Base-by-base conservation (phyloP, 805 yeast genomes). In the Barnettozyma vustinii region DNA sequence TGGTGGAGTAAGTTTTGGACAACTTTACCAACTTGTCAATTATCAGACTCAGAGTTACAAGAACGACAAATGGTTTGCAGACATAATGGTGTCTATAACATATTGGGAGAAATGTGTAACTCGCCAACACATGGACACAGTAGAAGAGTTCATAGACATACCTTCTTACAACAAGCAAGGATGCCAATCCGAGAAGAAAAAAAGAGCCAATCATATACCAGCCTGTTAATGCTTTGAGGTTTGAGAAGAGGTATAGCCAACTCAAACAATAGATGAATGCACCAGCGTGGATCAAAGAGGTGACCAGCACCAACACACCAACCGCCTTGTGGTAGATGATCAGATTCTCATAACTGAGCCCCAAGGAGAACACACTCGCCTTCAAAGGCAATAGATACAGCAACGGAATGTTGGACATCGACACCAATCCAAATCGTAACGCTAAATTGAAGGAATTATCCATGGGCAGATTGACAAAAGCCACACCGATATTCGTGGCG, bases 361-460 rank as follows among this genome's bases (percentile, higher is more conserved):
- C 50, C 7, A 58, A 42, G 7, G 47, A 44, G 23, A 61, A 44
- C 0, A 62, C 58, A 2, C 65, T 62, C 5, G 56, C 48, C 25
- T 61, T 61, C 23, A 61, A 42, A 2, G 65, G 65, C 7, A 61
- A 45, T 16, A 61, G 42, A 47, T 60, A 60, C n/a, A 61, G 30
- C 36, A 61, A 27, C 7, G 65, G 64, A 7, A 61, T 33, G n/a
- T 61, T 61, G 10, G 60, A 53, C 1, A 56, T 57, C 2, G 63
- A 54, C 2, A 60, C 57, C 16, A 59, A 50, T 0, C 65, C 65
- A 15, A 62, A 48, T 13, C 65, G 42, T 1, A 60, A 33, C 8
- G 60, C 56, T n/a, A 59, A 37, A 37, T 58, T 57, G 50, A 60
- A 61, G 1, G 61, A 48, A 37, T 57, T 59, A 40, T 58, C 51